Base-by-base conservation (phyloP, 805 yeast genomes). In the Cyberlindnera saturnus region DNA sequence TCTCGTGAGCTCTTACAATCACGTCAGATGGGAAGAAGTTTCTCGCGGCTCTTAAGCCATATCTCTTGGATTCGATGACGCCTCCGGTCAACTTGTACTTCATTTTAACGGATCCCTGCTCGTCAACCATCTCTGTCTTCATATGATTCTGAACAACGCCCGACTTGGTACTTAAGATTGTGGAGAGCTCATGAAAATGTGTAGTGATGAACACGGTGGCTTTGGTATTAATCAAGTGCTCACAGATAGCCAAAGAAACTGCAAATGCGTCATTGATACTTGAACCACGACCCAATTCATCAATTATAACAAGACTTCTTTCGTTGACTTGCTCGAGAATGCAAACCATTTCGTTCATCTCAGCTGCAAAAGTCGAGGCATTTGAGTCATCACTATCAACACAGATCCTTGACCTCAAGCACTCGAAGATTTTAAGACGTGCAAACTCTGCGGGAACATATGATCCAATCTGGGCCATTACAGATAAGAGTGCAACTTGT, bases 401-500 rank as follows among this genome's bases (percentile, higher is more conserved):
- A 15, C 69, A 60, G 1, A 69, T 56, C 33, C 75, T 52, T 0
- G 74, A 66, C 40, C 65, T 66, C 5, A 71, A 44, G 14, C 62
- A 60, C 1, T 57, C 53, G 42, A 64, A 72, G 2, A 74, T 60
- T 3, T 69, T 75, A 23, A 74, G 41, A 5, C 50, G 54, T 0
- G 74, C 79, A 47, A 55, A 60, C 5, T 63, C 63, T 9, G 78
- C 76, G 0, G 77, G 77, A 0, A 73, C 64, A 41, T 65, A 74
- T 9, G 75, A 70, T 0, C 86, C 86, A 26, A 78, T 70, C 52
- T 81, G 86, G 0, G 79, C 74, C 70, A 80, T 64, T 6, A 79
- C 67, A 3, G 65, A 63, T 9, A 75, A 49, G 6, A 76, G 49
- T 1, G 79, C 77, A 7, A 75, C 64, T 49, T 77, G 81, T 40